Evolutionary conservation across 345 rosid species (phyloP).

Genomic region (Acer yangbiense): DNA sequence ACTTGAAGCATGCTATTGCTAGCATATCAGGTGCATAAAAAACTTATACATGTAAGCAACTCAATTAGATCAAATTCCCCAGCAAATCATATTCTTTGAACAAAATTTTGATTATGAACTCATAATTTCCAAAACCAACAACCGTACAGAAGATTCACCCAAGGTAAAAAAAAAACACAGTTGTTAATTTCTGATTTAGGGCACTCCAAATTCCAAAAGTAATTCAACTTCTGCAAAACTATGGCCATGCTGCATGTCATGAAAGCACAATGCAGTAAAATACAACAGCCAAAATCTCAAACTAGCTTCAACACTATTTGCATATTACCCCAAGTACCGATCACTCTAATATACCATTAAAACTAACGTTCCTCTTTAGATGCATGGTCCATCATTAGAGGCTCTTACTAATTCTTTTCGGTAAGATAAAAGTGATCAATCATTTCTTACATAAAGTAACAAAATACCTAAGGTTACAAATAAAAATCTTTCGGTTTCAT

Average conservation of each 20-base stretch:
- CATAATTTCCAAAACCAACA: neutral
- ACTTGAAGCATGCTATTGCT: neutral
- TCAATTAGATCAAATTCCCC: neutral
- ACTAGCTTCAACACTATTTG: neutral
- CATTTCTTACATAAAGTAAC: neutral
- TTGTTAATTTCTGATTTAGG: neutral
- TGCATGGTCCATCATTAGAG: neutral
- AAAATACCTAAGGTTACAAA: neutral
- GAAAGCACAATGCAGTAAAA: neutral
- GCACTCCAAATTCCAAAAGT: neutral
- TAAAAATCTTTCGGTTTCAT: neutral
- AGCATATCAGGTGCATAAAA: neutral
- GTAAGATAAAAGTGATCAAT: neutral
- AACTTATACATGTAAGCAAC: neutral
- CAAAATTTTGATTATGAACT: neutral
- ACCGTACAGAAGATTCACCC: neutral
- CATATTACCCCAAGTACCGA: neutral
- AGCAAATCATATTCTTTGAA: neutral
- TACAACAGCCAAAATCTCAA: slow-evolving; percentile 1
- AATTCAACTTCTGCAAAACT: slow-evolving; percentile 4
- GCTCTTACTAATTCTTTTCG: neutral
- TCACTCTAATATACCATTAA: neutral
- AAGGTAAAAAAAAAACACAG: neutral
- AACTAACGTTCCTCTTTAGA: neutral
- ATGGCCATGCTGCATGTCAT: neutral